Conservation (phyloP, 352 stramenopile species). For the Phytophthora constricta region DNA sequence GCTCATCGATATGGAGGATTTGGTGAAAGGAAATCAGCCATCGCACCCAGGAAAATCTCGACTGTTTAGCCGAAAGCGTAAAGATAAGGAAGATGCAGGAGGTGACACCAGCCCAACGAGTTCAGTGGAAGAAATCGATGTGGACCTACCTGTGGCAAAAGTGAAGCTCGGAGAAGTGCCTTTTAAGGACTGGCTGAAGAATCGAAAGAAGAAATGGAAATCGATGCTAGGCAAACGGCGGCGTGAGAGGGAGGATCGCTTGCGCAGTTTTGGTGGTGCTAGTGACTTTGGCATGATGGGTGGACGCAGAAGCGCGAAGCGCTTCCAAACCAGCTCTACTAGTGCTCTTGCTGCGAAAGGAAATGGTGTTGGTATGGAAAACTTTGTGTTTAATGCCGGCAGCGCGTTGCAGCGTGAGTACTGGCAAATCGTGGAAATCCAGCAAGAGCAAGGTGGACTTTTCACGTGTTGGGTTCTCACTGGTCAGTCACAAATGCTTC, state of each 20-base stretch:
- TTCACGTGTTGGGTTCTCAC: conserved; percentile 98
- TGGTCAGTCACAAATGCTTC: conserved; percentile 68
- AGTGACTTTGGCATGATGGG: conserved; percentile 38
- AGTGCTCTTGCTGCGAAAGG: conserved; percentile 25
- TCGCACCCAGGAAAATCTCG: conserved; percentile 14
- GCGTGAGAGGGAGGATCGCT: conserved; percentile 60
- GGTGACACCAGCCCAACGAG: conserved; percentile 16
- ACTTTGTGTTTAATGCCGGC: conserved; percentile 75
- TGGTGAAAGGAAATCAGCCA: conserved; percentile 40
- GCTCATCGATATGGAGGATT: conserved; percentile 79
- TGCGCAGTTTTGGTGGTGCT: conserved; percentile 46
- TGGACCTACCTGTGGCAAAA: conserved; percentile 17
- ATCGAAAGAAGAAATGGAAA: conserved; percentile 84
- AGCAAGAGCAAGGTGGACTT: conserved; percentile 78
- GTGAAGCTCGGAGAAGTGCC: conserved; percentile 68
- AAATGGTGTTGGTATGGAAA: conserved; percentile 77
- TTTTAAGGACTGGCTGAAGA: conserved; percentile 66
- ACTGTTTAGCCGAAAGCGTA: conserved; percentile 19
- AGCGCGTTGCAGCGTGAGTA: conserved; percentile 64
- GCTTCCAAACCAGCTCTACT: conserved; percentile 39
- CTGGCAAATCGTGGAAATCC: conserved; percentile 86
- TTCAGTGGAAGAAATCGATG: conserved; percentile 38
- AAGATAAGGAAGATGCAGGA: conserved; percentile 20
- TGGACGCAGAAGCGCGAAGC: conserved; percentile 39
- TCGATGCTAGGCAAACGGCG: conserved; percentile 60